A percentile compares a stretch with the other conserved stretches of the same genome.
phyloP scores from a whole-genome alignment of 768 basidiomycete genomes.

The Naganishia antarctica region DNA sequence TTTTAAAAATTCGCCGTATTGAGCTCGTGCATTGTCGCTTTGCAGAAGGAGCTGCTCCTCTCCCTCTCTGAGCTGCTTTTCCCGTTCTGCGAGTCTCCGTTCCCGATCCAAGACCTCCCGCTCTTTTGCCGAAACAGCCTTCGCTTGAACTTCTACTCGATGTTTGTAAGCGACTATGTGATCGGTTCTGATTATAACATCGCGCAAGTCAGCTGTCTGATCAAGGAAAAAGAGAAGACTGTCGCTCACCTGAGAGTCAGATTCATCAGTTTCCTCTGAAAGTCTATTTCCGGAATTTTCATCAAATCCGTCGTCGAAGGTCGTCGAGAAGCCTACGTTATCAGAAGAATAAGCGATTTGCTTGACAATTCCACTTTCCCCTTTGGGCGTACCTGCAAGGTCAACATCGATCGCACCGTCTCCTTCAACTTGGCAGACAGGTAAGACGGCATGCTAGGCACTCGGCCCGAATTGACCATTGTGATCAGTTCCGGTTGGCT shows the following conservation, averaged over 20 bases:
- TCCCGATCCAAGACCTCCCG: slow-evolving; percentile 35
- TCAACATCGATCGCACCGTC: slow-evolving; percentile 45
- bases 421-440: slow-evolving; percentile 38
- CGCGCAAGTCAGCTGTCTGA: not conserved
- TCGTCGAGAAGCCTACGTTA: slow-evolving; percentile 37
- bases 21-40: slow-evolving; percentile 7
- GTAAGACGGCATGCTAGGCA: slow-evolving; percentile 42
- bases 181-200: slow-evolving; percentile 27
- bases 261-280: slow-evolving; percentile 5
- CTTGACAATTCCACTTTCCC: too few species aligned
- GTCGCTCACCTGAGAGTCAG: slow-evolving; percentile 1
- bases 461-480: slow-evolving; percentile 38
- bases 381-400: slow-evolving; percentile 42
- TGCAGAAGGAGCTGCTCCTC: slow-evolving; percentile 24
- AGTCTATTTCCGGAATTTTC: slow-evolving; percentile 15
- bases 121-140: slow-evolving; percentile 22
- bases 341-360: too few species aligned
- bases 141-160: not conserved
- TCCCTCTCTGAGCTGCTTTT: slow-evolving; percentile 30
- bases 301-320: slow-evolving; percentile 44
- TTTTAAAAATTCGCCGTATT: slow-evolving; percentile 23
- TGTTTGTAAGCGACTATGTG: slow-evolving; percentile 26
- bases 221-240: not conserved
- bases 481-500: slow-evolving; percentile 45
- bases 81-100: slow-evolving; percentile 33